Conservation (phyloP, 768 basidiomycete species). For the Albatrellus ellisii region DNA sequence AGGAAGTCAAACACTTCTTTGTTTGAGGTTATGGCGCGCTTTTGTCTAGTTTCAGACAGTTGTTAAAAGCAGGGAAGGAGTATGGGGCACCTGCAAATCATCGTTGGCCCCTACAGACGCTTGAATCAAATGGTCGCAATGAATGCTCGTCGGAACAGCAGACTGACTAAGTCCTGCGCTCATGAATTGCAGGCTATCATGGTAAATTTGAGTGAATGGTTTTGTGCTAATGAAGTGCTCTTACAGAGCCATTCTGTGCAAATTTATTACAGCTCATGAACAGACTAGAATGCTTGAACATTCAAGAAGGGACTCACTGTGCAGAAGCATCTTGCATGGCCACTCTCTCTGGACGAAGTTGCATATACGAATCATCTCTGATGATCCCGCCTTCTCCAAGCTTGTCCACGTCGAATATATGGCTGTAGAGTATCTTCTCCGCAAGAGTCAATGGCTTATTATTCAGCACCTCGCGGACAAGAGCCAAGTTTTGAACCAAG, state of each 20-base stretch:
- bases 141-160: slow-evolving; percentile 85
- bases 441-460: slow-evolving; percentile 81
- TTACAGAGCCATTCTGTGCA: slow-evolving; percentile 78
- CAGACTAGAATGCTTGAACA: slow-evolving; percentile 1
- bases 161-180: slow-evolving; percentile 78
- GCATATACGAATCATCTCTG: slow-evolving; percentile 81
- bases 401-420: slow-evolving; percentile 69
- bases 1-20: slow-evolving; percentile 97
- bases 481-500: slow-evolving; percentile 56
- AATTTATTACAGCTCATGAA: slow-evolving; percentile 1
- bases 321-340: slow-evolving; percentile 96
- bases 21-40: slow-evolving; percentile 81
- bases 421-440: slow-evolving; percentile 96
- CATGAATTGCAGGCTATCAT: slow-evolving; percentile 87
- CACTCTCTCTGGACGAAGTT: slow-evolving; percentile 83
- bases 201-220: slow-evolving; percentile 3
- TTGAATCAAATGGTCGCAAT: slow-evolving; percentile 97
- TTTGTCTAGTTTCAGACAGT: background rate
- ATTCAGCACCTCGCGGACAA: slow-evolving; percentile 53
- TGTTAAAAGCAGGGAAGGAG: background rate
- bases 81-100: slow-evolving; percentile 57
- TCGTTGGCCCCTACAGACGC: slow-evolving; percentile 78
- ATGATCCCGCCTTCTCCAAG: slow-evolving; percentile 53
- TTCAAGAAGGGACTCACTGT: slow-evolving; percentile 41
- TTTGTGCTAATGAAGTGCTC: slow-evolving; percentile 13